phyloP scores from a whole-genome alignment of 2,329 filamentous ascomycete genomes.

The Grosmannia clavigera region DNA sequence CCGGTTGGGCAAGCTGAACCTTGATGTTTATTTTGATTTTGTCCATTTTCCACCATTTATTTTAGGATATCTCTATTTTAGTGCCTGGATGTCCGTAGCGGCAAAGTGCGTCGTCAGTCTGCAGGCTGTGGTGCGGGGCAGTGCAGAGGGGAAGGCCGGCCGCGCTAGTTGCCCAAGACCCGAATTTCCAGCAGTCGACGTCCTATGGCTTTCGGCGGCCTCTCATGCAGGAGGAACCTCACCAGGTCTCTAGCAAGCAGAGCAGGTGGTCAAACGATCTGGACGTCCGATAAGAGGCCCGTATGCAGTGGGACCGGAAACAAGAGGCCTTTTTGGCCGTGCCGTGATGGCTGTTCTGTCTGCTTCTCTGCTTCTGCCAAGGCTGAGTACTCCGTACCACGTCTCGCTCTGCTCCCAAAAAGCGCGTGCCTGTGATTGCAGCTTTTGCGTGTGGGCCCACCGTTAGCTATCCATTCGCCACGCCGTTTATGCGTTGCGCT shows the following conservation, averaged over 20 bases:
- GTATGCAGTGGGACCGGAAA: too few species aligned
- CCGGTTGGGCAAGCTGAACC: background rate
- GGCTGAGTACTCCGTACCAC: too few species aligned
- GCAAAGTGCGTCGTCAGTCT: background rate
- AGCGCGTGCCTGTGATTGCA: too few species aligned
- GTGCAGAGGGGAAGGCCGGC: background rate
- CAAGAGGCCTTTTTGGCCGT: too few species aligned
- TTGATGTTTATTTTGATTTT: background rate
- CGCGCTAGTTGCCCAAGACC: background rate
- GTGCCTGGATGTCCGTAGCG: background rate
- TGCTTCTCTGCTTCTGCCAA: too few species aligned
- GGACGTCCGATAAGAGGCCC: too few species aligned
- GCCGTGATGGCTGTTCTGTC: too few species aligned
- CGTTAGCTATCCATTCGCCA: constrained; percentile 7
- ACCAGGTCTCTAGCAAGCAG: too few species aligned
- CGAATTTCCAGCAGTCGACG: background rate
- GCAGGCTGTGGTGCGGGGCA: background rate
- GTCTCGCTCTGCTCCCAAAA: too few species aligned
- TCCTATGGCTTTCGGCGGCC: background rate
- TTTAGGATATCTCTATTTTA: too few species aligned
- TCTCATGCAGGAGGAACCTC: background rate
- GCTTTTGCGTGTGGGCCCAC: background rate
- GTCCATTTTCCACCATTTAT: too few species aligned
- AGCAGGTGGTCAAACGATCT: too few species aligned
- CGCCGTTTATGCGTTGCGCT: constrained; percentile 4